These are phyloP conservation scores for Oehlia diaphana DNA, from an alignment of 192 early-diverging fungal species.

Conservation along the genomic window DNA sequence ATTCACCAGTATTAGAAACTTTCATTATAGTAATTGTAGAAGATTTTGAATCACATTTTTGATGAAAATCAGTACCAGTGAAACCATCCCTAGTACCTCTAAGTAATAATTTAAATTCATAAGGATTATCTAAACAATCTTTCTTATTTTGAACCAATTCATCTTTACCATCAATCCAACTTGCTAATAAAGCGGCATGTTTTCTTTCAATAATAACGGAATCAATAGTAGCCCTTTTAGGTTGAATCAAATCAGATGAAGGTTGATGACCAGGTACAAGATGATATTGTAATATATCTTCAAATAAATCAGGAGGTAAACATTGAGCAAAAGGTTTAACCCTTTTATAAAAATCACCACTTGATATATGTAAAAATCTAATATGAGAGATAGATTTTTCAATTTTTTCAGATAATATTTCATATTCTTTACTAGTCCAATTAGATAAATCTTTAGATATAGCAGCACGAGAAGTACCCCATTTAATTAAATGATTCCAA, in stretches of 20 bases:
- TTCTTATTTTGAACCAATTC: not conserved
- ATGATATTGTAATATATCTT: slow-evolving; percentile 20
- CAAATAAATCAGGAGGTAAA: slow-evolving; percentile 10
- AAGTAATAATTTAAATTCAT: slow-evolving; percentile 24
- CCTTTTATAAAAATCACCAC: slow-evolving; percentile 22
- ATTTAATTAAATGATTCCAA: slow-evolving; percentile 26
- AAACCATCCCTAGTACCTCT: slow-evolving; percentile 26
- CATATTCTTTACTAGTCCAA: slow-evolving; percentile 14
- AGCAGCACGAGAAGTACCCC: not conserved
- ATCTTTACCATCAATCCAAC: slow-evolving; percentile 24
- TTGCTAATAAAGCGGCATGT: slow-evolving; percentile 18
- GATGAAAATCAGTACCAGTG: not conserved
- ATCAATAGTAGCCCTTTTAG: not conserved
- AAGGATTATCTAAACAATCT: slow-evolving; percentile 2
- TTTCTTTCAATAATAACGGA: slow-evolving; percentile 6
- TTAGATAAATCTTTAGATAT: not conserved
- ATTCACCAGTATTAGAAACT: not conserved
- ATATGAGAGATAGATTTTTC: slow-evolving; percentile 3
- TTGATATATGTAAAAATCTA: slow-evolving; percentile 15
- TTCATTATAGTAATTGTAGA: slow-evolving; percentile 18
- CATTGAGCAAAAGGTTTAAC: slow-evolving; percentile 6
- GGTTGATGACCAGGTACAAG: not conserved
- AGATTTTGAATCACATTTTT: not conserved
- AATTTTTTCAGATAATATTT: not conserved
- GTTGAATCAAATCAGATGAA: not conserved